Conservation (phyloP, 305 asterid genomes). For the Fraxinus floribunda region DNA sequence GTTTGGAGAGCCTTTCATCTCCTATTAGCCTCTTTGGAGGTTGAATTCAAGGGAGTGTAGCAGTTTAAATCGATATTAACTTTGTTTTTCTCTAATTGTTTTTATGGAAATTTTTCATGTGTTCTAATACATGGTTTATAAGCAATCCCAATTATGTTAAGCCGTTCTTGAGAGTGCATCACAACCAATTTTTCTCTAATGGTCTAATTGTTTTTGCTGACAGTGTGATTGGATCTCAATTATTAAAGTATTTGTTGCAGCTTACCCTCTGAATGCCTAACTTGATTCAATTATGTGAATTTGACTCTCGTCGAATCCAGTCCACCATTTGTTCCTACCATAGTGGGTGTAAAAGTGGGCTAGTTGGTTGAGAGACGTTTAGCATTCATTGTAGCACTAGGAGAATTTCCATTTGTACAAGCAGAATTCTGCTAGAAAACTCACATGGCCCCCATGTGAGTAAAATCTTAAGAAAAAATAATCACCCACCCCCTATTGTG, state of each 20-base stretch:
- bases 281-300: background rate
- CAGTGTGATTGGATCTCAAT: background rate
- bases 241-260: background rate
- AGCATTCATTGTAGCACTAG: constrained; percentile 40
- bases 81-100: background rate
- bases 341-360: constrained; percentile 86
- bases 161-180: background rate
- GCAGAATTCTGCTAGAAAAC: too few relatives aligned
- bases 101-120: background rate
- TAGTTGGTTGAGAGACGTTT: constrained; percentile 68
- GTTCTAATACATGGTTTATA: constrained; percentile 10
- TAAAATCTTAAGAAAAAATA: too few relatives aligned
- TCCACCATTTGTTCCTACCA: constrained; percentile 95
- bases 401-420: too few relatives aligned
- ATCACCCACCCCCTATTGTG: too few relatives aligned
- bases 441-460: too few relatives aligned
- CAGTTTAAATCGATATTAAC: background rate
- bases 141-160: background rate
- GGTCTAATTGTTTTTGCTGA: background rate
- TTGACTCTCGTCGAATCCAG: constrained; percentile 67
- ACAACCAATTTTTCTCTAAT: background rate
- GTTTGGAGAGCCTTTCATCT: constrained; percentile 86
- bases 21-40: constrained; percentile 46
- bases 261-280: too few relatives aligned
- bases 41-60: constrained; percentile 39